Percentiles rank a stretch among this genome's conserved stretches.
Evolutionary conservation across 1,284 basidiomycete genomes (phyloP).

Genomic region (Caloboletus inedulis): DNA sequence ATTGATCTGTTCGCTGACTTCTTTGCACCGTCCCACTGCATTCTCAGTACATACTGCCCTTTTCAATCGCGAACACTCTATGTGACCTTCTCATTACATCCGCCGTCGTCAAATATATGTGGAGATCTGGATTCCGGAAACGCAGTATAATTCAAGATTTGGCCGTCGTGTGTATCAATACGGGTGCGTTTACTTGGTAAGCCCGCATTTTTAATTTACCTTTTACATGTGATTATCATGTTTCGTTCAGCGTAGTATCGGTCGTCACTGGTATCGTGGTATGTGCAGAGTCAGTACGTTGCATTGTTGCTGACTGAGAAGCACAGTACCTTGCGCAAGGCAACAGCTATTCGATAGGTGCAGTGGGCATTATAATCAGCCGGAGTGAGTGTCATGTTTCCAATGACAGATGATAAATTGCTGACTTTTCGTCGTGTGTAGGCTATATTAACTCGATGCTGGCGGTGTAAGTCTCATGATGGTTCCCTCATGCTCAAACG

Average conservation of each 20-base stretch:
- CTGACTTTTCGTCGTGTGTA: background rate
- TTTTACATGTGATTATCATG: background rate
- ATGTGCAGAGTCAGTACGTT: background rate
- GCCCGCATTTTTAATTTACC: background rate
- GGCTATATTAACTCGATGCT: slow-evolving; percentile 15
- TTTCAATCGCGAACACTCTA: background rate
- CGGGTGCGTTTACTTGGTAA: slow-evolving; percentile 17
- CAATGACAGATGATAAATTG: background rate
- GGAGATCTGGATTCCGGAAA: slow-evolving; percentile 15
- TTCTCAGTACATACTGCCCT: slow-evolving; percentile 6
- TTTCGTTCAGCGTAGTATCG: slow-evolving; percentile 1
- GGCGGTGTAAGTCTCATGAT: slow-evolving; percentile 8
- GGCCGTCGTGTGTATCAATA: slow-evolving; percentile 15
- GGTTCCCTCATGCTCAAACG: background rate
- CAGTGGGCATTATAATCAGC: background rate
- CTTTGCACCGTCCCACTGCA: too few species aligned
- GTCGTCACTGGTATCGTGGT: slow-evolving; percentile 7
- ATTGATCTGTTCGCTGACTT: background rate
- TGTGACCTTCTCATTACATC: slow-evolving; percentile 13
- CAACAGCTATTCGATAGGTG: background rate
- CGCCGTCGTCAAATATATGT: slow-evolving; percentile 9
- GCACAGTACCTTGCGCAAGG: slow-evolving; percentile 11
- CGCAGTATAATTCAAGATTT: slow-evolving; percentile 13
- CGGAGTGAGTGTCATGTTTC: slow-evolving; percentile 1
- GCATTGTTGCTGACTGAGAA: background rate